phyloP scores from a whole-genome alignment of 306 rosid genomes.

The Psophocarpus tetragonolobus region DNA sequence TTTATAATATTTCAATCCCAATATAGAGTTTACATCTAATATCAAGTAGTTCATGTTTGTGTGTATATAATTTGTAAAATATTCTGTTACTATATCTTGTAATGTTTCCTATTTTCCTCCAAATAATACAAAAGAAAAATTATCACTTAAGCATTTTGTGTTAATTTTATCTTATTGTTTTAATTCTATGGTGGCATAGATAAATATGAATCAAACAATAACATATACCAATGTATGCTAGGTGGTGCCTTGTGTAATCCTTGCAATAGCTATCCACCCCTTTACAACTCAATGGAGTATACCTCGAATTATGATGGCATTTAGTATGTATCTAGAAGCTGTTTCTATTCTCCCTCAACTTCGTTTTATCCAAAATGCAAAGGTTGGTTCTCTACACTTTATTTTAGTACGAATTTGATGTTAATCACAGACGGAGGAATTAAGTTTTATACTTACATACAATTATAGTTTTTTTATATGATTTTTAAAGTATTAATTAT shows the following conservation, averaged over 20 bases:
- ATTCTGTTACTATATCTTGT: not conserved
- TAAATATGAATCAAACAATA: not conserved
- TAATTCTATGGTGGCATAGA: not conserved
- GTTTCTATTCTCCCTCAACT: conserved; percentile 86
- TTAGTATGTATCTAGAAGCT: conserved; percentile 60
- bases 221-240: conserved; percentile 29
- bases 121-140: not conserved
- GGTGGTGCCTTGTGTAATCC: conserved; percentile 58
- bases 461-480: too few species aligned
- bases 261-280: conserved; percentile 57
- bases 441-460: too few species aligned
- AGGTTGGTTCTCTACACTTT: conserved; percentile 44
- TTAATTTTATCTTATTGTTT: not conserved
- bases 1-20: too few species aligned
- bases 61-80: not conserved
- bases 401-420: not conserved
- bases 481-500: too few species aligned
- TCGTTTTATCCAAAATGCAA: conserved; percentile 72
- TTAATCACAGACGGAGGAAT: too few species aligned
- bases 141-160: not conserved
- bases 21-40: too few species aligned
- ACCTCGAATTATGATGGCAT: conserved; percentile 51
- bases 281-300: not conserved
- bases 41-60: too few species aligned
- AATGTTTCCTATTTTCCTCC: not conserved